Percentiles rank a stretch among this genome's conserved stretches.
Conservation (phyloP, 495 filamentous ascomycete genomes). For the Podospora pseudocomata region DNA sequence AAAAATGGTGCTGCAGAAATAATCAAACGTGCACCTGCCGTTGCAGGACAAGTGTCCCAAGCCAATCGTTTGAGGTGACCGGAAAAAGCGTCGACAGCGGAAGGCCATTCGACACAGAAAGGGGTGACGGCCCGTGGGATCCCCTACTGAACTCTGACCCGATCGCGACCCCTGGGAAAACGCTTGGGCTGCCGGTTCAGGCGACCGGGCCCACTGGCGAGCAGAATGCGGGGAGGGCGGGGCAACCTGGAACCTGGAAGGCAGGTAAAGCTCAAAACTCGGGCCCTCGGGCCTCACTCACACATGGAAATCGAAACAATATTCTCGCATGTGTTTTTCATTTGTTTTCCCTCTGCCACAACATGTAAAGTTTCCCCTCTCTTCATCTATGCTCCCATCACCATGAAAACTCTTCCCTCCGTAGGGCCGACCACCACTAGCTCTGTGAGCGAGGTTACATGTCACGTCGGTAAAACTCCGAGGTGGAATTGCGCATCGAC, state of each 20-base stretch:
- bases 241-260: neutral
- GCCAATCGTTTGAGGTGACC: neutral
- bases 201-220: neutral
- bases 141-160: neutral
- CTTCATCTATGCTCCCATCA: neutral
- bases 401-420: neutral
- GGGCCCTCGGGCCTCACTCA: neutral
- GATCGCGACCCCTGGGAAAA: neutral
- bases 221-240: neutral
- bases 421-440: constrained; percentile 1
- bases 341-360: neutral
- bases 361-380: neutral
- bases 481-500: constrained; percentile 1
- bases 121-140: neutral
- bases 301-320: neutral
- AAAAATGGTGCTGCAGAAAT: neutral
- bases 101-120: neutral
- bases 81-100: neutral
- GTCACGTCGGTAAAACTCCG: constrained; percentile 13
- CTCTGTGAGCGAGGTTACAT: neutral
- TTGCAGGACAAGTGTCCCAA: neutral
- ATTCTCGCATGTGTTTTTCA: neutral
- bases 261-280: neutral
- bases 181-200: neutral
- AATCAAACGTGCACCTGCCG: neutral